Conservation (phyloP, 2,329 filamentous ascomycete genomes). For the Cordyceps militaris region DNA sequence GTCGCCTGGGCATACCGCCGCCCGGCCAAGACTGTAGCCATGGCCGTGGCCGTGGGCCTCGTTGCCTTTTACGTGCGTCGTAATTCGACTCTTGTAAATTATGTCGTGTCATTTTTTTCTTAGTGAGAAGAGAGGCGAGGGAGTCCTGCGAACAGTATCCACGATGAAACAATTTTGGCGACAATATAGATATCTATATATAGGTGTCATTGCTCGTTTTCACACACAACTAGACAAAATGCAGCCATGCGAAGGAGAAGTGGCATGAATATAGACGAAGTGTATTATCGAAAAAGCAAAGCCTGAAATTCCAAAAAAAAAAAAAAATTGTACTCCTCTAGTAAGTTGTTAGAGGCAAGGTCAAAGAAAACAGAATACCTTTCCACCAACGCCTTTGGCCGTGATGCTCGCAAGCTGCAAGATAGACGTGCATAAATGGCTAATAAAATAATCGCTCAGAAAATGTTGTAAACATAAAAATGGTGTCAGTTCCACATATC, state of each 20-base stretch:
- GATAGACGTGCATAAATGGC: background rate
- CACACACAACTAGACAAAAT: background rate
- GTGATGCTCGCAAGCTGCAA: background rate
- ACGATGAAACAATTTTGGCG: no score
- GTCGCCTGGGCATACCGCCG: slow-evolving; percentile 58
- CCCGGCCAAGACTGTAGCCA: slow-evolving; percentile 53
- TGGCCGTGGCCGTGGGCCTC: slow-evolving; percentile 60
- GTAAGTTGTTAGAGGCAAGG: background rate
- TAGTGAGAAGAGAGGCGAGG: slow-evolving; percentile 7
- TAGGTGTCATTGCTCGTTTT: background rate
- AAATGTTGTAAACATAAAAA: background rate
- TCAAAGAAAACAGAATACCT: background rate
- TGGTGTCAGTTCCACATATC: background rate
- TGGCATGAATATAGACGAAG: background rate
- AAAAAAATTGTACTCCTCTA: background rate
- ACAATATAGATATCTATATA: no score
- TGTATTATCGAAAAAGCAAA: background rate
- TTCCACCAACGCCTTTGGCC: background rate
- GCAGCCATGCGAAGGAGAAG: background rate
- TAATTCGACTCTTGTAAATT: slow-evolving; percentile 27
- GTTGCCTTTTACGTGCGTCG: slow-evolving; percentile 62
- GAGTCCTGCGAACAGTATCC: background rate
- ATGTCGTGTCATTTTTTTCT: slow-evolving; percentile 22
- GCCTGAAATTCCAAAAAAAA: background rate
- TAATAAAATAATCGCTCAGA: background rate